Base-by-base conservation (phyloP, 306 rosid species). In the Quercus ilex region DNA sequence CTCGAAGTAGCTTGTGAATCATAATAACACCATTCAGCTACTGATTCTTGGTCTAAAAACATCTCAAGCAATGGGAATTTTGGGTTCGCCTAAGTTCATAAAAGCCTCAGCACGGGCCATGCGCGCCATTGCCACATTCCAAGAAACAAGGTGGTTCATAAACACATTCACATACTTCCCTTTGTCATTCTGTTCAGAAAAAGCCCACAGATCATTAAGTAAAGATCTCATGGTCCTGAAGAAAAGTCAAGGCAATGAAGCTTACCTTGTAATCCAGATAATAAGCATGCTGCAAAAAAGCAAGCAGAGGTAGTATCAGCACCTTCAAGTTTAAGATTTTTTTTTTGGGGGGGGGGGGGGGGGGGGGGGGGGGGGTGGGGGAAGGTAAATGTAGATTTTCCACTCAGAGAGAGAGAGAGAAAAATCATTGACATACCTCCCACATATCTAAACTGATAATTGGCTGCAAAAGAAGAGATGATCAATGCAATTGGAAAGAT, bases 181-280 rank as follows among this genome's bases (percentile, higher is more conserved):
- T 83, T 78, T 89, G 79, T 95, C 98, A 79, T 95, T 95, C 99
- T 95, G 98, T 73, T 73, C 74, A 81, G 69, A 83, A 78, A 33
- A 74, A 38, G 55, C 52, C 62, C 5, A 28, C 38, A 69, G 71
- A 75, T 71, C 75, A 65, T 83, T 19, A 77, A 58, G 78, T 19
- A 38, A 63, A 43, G 67, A 81, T 53, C 19, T 58, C 11, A 71
- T 49, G 41, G 13, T 20, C 3, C 57, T 10, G 73, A 86, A 71
- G 77, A 26, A 56, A 17, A 69, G 17, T 26, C 4, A 59, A 79
- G 70, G 26, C 21, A n/a, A 20, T 73, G 20, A 75, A 67, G 57
- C 76, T 60, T 84, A 95, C 99, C 99, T 84, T 90, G 88, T 91
- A 89, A 89, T 95, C 99, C 87, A 87, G 86, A 85, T 95, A 93